A percentile compares a stretch with the other conserved stretches of the same genome.
These are phyloP conservation scores for Blepharisma stoltei DNA, from an alignment of 73 alveolate genomes.

Conservation along the genomic window DNA sequence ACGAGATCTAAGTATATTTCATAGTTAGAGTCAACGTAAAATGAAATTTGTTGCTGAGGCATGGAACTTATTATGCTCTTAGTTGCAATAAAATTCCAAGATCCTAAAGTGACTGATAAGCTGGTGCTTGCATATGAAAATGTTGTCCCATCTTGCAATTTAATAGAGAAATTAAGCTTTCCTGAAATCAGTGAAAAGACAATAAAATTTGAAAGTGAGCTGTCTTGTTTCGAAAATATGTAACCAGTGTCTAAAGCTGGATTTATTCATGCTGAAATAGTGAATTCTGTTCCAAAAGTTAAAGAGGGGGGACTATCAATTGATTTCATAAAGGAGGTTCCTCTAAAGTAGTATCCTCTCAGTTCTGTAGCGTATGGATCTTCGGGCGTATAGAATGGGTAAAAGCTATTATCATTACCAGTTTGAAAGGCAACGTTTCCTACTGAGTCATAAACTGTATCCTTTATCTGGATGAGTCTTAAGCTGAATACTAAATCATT, in stretches of 20 bases:
- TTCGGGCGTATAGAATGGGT: background rate
- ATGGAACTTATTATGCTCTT: too few species aligned
- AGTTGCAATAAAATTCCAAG: too few species aligned
- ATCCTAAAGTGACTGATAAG: too few species aligned
- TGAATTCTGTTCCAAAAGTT: background rate
- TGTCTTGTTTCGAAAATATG: background rate
- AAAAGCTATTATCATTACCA: background rate
- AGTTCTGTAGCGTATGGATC: background rate
- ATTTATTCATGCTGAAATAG: background rate
- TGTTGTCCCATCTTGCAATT: too few species aligned
- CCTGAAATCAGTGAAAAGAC: too few species aligned
- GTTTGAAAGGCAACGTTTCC: background rate
- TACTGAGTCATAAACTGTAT: background rate
- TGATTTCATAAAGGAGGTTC: constrained; percentile 15
- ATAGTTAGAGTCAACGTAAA: too few species aligned
- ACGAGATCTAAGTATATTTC: too few species aligned
- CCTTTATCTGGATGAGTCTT: background rate
- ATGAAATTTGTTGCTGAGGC: too few species aligned
- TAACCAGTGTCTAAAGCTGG: background rate
- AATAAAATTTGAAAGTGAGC: background rate
- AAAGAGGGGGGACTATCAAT: background rate
- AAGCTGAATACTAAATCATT: background rate
- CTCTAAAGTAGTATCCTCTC: constrained; percentile 7
- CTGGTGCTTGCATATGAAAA: too few species aligned
- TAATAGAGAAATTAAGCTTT: too few species aligned